phyloP scores from a whole-genome alignment of 208 protist species.

The Phytomonas serpens region DNA sequence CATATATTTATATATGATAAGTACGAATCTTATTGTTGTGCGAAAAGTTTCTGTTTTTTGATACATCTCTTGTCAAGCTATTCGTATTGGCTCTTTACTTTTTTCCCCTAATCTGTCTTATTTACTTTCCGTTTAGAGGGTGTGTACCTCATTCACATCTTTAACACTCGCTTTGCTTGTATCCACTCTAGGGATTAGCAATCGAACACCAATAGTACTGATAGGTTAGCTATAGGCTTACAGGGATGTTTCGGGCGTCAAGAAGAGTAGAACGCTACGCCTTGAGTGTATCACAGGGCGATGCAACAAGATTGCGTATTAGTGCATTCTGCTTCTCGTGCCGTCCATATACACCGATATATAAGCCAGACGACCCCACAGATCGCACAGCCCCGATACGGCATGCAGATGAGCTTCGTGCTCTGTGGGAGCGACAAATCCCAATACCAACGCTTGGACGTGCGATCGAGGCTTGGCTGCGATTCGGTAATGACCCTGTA shows the following conservation, averaged over 20 bases:
- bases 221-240: not conserved
- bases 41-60: not conserved
- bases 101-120: not conserved
- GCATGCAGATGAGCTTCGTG: slow-evolving; percentile 40
- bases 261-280: not conserved
- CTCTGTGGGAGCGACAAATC: slow-evolving; percentile 37
- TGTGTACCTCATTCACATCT: not conserved
- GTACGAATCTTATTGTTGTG: not conserved
- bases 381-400: slow-evolving; percentile 41
- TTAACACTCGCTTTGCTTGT: not conserved
- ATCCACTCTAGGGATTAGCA: not conserved
- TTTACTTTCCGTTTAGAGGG: not conserved
- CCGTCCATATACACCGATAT: slow-evolving; percentile 77
- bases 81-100: slow-evolving; percentile 7
- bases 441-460: slow-evolving; percentile 31
- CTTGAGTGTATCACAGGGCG: not conserved
- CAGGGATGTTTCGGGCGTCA: not conserved
- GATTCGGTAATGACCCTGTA: slow-evolving; percentile 87
- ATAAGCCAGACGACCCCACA: slow-evolving; percentile 24
- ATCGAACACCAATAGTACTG: not conserved
- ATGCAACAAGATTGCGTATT: not conserved
- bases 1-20: not conserved
- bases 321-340: not conserved
- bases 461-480: slow-evolving; percentile 58
- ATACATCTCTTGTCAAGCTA: slow-evolving; percentile 2